A percentile compares a stretch with the other conserved stretches of the same genome.
phyloP scores from a whole-genome alignment of 352 stramenopile genomes.

The Stephanocyclus meneghinianus region DNA sequence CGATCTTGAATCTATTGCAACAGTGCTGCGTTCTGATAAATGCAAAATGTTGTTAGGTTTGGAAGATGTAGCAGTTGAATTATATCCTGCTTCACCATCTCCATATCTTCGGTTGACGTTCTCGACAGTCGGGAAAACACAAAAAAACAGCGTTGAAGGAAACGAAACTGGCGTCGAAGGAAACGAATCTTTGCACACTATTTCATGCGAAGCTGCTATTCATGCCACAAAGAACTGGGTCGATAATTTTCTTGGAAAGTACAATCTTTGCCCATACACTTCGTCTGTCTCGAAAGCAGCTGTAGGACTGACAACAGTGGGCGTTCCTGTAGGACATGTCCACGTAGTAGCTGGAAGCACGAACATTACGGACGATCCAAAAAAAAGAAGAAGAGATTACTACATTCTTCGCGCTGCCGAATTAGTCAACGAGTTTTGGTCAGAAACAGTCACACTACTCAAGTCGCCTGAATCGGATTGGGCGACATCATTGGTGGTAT shows the following conservation, averaged over 20 bases:
- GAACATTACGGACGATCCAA: not conserved
- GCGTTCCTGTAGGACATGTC: constrained; percentile 40
- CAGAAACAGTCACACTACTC: constrained; percentile 31
- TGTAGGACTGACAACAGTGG: constrained; percentile 48
- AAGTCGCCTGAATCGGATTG: constrained; percentile 45
- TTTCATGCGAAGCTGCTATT: constrained; percentile 3
- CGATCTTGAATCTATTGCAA: constrained; percentile 28
- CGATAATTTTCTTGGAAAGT: constrained; percentile 46
- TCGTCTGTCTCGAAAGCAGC: constrained; percentile 42
- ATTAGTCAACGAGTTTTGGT: constrained; percentile 49
- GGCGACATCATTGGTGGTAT: constrained; percentile 55
- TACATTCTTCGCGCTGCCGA: constrained; percentile 15
- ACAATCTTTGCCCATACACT: constrained; percentile 58
- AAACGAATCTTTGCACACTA: not conserved
- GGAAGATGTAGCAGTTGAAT: constrained; percentile 20
- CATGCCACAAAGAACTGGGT: constrained; percentile 45
- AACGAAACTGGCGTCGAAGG: not conserved
- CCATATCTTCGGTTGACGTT: constrained; percentile 30
- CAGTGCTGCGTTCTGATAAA: constrained; percentile 34
- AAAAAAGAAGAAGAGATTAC: not conserved
- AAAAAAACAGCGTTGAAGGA: not conserved
- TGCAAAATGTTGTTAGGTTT: constrained; percentile 49
- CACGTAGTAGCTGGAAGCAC: constrained; percentile 24
- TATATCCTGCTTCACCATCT: constrained; percentile 37
- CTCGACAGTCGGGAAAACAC: not conserved